Base-by-base conservation (phyloP, 495 filamentous ascomycete genomes). In the Talaromyces thailandensis region DNA sequence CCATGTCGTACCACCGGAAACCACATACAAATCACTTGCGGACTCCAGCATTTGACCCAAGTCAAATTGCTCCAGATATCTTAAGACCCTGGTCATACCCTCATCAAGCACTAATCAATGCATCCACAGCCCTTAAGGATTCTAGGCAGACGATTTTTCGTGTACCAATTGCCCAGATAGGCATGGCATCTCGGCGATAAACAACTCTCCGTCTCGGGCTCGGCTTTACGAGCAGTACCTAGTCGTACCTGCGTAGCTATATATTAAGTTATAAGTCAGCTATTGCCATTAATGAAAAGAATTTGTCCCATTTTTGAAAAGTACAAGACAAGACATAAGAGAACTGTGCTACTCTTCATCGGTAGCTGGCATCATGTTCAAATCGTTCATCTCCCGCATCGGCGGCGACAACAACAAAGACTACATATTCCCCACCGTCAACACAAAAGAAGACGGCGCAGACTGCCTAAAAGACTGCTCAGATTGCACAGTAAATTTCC, bases 401-500 rank as follows among this genome's bases (percentile, higher is more conserved):
- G 56, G 73, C 5, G 67, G 69, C 18, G 71, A 68, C 45, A 60
- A 68, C 45, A 60, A 62, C 35, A 62, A 62, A 60, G 9, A 48
- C 43, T 79, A 76, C 63, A 60, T 78, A 56, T 77, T 81, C 45
- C 73, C 76, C 1, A 77, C 78, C 18, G 92, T 93, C 25, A 77
- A 87, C 62, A 82, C 85, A 8, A 80, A 76, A 0, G 68, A 86
- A 28, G 93, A 96, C 71, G 92, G 89, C 21, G 87, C 92, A 28
- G 91, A 92, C 56, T 98, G 94, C 74, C 76, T 86, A 51, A 86
- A 84, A 69, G 93, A 97, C 73, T 98, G 94, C 76, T 84, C 82
- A 8, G 86, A 81, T 64, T 98, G 93, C 76, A 84, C 84, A 0
- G 77, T 90, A 6, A 78, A 84, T 16, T 90, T 88, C 64, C 93